Conservation (phyloP, 1,284 basidiomycete species). For the Microbotryum intermedium region DNA sequence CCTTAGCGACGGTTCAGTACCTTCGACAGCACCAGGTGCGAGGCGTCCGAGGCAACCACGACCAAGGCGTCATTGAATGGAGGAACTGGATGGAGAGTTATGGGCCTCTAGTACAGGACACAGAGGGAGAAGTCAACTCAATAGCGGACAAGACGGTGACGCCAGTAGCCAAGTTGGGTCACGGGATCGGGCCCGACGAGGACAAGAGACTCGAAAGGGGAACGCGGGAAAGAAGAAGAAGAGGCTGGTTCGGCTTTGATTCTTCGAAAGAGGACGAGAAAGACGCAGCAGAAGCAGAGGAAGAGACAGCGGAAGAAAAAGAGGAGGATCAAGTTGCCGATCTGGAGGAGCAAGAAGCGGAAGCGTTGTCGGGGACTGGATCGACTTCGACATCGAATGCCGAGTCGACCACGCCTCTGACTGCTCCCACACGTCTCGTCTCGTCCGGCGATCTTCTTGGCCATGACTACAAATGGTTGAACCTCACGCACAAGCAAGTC, state of each 20-base stretch:
- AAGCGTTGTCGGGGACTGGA: not conserved
- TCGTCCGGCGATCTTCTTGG: slow-evolving; percentile 13
- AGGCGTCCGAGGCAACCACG: slow-evolving; percentile 84
- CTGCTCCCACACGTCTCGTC: not conserved
- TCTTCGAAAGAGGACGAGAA: not conserved
- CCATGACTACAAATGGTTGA: slow-evolving; percentile 16
- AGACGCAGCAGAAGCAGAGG: not conserved
- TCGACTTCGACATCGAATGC: not conserved
- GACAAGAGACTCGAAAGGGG: not conserved
- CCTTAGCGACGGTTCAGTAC: slow-evolving; percentile 55
- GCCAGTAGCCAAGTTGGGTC: not conserved
- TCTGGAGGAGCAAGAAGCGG: not conserved
- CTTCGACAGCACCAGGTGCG: slow-evolving; percentile 47
- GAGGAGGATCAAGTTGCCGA: not conserved
- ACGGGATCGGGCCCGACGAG: not conserved
- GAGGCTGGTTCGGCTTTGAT: not conserved
- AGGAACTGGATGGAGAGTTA: slow-evolving; percentile 57
- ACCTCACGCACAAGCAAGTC: slow-evolving; percentile 6
- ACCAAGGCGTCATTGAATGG: slow-evolving; percentile 81
- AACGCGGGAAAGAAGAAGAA: not conserved
- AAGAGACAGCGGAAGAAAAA: not conserved
- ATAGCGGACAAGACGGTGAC: not conserved
- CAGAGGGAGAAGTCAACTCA: not conserved
- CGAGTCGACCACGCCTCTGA: not conserved
- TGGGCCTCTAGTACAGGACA: slow-evolving; percentile 5